Evolutionary conservation across 2,329 filamentous ascomycete species (phyloP).

Genomic region (Ilyonectria robusta): DNA sequence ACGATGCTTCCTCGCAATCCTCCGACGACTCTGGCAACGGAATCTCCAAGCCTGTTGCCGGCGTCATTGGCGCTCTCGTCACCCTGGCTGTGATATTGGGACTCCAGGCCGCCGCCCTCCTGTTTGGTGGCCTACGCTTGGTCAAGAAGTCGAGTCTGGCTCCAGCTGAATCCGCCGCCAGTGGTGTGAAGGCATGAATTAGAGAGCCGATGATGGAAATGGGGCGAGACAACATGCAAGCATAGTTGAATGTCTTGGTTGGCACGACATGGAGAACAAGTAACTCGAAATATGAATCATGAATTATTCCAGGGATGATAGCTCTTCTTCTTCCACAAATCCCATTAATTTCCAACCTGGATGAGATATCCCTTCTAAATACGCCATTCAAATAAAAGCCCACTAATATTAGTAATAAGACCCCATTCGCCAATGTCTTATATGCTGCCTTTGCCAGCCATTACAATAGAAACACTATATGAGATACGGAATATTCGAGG

Average conservation of each 20-base stretch:
- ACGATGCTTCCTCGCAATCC: slow-evolving; percentile 37
- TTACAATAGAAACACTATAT: too few species aligned
- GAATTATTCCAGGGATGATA: not conserved
- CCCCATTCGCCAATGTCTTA: not conserved
- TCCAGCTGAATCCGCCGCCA: slow-evolving; percentile 24
- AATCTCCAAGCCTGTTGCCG: slow-evolving; percentile 80
- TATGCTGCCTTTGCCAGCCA: too few species aligned
- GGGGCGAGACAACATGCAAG: not conserved
- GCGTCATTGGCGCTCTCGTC: slow-evolving; percentile 83
- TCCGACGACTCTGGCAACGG: slow-evolving; percentile 52
- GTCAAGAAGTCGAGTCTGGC: slow-evolving; percentile 62
- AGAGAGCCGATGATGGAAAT: too few species aligned
- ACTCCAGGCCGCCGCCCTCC: slow-evolving; percentile 59
- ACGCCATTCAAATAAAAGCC: not conserved
- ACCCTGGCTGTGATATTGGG: slow-evolving; percentile 66
- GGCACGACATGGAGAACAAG: not conserved
- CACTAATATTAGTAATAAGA: not conserved
- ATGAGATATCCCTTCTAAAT: too few species aligned
- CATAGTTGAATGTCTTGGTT: not conserved
- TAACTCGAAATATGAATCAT: not conserved
- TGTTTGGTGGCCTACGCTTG: slow-evolving; percentile 60
- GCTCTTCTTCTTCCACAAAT: not conserved
- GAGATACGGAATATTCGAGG: not conserved
- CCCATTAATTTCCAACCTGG: not conserved
- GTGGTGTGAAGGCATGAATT: slow-evolving; percentile 42